Conservation (phyloP, 208 protist species). For the Trypanosomatidae sp. region DNA sequence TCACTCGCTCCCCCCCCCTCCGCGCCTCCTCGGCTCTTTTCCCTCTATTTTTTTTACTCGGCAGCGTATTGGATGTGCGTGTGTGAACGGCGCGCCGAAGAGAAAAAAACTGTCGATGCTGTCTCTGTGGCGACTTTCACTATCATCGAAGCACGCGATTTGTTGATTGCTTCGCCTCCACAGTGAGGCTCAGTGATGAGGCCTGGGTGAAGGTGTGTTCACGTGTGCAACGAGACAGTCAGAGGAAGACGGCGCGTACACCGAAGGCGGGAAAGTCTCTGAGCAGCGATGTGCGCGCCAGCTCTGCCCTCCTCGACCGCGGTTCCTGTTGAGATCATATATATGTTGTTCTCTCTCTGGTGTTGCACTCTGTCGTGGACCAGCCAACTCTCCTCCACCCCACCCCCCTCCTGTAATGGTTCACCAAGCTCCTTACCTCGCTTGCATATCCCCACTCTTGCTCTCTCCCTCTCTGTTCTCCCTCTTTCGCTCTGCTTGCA, state of each 20-base stretch:
- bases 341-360: not conserved
- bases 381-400: no score
- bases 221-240: not conserved
- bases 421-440: not conserved
- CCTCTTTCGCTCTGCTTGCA: conserved; percentile 10
- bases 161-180: not conserved
- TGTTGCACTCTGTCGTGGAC: not conserved
- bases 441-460: not conserved
- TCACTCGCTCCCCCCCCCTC: not conserved
- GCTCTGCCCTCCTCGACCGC: not conserved
- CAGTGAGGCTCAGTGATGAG: not conserved
- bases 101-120: not conserved
- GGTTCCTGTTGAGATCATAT: no score
- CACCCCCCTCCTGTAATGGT: no score
- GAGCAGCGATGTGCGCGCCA: not conserved
- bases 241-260: not conserved
- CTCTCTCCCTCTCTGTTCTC: no score
- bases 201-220: not conserved
- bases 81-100: not conserved
- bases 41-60: conserved; percentile 10
- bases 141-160: not conserved
- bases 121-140: not conserved
- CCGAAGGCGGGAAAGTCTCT: not conserved
- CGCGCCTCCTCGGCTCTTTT: conserved; percentile 9
- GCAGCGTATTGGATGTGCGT: not conserved